Conservation (phyloP, 2,329 filamentous ascomycete genomes). For the Claviceps quebecensis region DNA sequence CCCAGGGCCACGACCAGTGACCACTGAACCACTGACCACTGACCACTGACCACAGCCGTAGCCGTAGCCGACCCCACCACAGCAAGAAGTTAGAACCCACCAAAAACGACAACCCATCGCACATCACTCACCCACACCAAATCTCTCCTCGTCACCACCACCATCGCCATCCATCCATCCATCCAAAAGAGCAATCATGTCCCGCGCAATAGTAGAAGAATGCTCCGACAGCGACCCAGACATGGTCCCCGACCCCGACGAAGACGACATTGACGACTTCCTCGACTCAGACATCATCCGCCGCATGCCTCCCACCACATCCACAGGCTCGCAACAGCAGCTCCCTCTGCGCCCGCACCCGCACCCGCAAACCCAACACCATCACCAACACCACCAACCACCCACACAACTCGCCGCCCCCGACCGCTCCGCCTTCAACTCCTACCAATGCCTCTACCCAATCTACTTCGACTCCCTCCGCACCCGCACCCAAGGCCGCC, state of each 20-base stretch:
- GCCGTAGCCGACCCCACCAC: no score
- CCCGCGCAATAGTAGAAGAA: conserved; percentile 82
- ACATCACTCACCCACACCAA: no score
- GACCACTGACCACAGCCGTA: no score
- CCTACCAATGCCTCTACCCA: conserved; percentile 84
- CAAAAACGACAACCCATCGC: no score
- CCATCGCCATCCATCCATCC: no score
- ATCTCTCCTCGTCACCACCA: no score
- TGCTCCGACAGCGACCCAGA: conserved; percentile 67
- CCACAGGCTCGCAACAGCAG: conserved; percentile 9
- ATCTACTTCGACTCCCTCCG: conserved; percentile 81
- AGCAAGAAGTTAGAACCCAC: no score
- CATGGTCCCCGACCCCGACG: conserved; percentile 60
- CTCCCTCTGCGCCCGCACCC: neutral
- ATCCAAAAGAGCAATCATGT: conserved; percentile 38
- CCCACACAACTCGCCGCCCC: conserved; percentile 23
- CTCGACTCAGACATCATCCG: conserved; percentile 43
- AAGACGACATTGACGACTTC: conserved; percentile 64
- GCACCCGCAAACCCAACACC: conserved; percentile 9
- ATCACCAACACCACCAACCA: conserved; percentile 11
- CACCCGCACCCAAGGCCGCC: conserved; percentile 64
- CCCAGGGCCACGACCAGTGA: no score
- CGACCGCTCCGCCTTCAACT: conserved; percentile 47
- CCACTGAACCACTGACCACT: no score
- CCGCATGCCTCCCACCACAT: conserved; percentile 16